Conservation (phyloP, 2,329 filamentous ascomycete species). For the Knufia petricola region DNA sequence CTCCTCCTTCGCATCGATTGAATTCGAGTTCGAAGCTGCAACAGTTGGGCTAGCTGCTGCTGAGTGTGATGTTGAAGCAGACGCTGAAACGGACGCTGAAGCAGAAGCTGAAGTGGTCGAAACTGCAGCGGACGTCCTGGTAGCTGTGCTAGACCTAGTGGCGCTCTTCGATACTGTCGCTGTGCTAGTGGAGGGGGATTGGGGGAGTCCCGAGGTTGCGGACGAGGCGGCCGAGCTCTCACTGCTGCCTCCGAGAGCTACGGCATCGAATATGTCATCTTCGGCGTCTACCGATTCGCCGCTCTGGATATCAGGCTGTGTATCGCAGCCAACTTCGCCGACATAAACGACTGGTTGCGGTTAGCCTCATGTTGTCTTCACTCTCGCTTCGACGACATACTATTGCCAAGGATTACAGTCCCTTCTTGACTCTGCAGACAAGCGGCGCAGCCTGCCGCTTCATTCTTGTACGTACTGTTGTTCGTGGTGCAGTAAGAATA, state of each 20-base stretch:
- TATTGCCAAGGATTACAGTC: constrained; percentile 4
- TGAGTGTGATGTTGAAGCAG: not conserved
- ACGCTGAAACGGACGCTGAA: not conserved
- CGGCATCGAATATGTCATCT: not conserved
- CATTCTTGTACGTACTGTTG: not conserved
- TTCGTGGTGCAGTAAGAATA: not conserved
- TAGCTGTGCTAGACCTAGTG: not conserved
- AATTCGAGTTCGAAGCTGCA: not conserved
- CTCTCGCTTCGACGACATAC: not conserved
- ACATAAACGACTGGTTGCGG: not conserved
- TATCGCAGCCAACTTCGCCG: not conserved
- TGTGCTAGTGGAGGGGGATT: not conserved
- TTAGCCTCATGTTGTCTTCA: not conserved
- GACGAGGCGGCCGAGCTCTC: not conserved
- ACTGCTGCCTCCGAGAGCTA: not conserved
- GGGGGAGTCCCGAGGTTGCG: not conserved
- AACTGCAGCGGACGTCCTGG: not conserved
- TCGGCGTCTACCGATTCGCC: not conserved
- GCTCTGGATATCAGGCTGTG: not conserved
- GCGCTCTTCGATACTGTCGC: not conserved
- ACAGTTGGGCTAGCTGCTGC: not conserved
- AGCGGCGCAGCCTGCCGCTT: not conserved
- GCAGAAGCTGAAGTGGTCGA: not conserved
- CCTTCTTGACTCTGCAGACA: constrained; percentile 3
- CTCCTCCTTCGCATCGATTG: not conserved